Evolutionary conservation across 2,329 filamentous ascomycete genomes (phyloP), one percentile per base, ranked within the genome.

Genomic region (Hypoxylon sp.): DNA sequence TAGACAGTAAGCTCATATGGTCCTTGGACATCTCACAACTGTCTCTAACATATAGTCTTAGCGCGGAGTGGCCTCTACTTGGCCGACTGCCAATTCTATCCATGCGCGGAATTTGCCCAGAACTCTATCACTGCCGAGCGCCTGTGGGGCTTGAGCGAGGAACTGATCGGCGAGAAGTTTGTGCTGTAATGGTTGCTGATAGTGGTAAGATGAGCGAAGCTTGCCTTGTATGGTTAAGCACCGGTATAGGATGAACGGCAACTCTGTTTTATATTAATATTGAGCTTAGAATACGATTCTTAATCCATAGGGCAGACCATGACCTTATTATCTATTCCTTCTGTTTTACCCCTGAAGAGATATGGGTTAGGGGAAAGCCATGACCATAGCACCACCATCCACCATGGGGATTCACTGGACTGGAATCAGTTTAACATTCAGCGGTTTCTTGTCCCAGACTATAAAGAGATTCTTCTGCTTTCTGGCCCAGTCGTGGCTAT

Each of bases 81-180:
- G 29, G 59, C 73, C 15, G 72, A 78, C 47, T 77, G 74, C 54
- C 74, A 77, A 51, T 69, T 77, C 13, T 70, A 63, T 2, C 64
- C 71, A 13, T 63, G 65, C 21, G 66, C 66, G 2, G 59, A 66
- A 3, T 68, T 69, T 60, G 65, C 69, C 15, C 65, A 63, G 17
- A 69, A 76, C 21, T 68, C 67, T 0, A 67, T 70, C 4, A 56
- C 71, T 33, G 75, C 74, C 9, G 69, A 74, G 46, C 72, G 69
- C 21, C 65, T 80, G 5, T 80, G 78, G 77, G 62, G 67, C 20
- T 53, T 80, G 49, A 79, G 76, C 45, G 78, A 80, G 55, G 68
- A 73, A 29, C 55, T 79, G 37, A 73, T 75, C 3, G 72, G 72
- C 1, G 67, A 75, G 48, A 69, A 72, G 29, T 79, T 79, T 57